A percentile compares a stretch with the other conserved stretches of the same genome.
Conservation (phyloP, 1,284 basidiomycete genomes). For the Sporisorium exsertum region DNA sequence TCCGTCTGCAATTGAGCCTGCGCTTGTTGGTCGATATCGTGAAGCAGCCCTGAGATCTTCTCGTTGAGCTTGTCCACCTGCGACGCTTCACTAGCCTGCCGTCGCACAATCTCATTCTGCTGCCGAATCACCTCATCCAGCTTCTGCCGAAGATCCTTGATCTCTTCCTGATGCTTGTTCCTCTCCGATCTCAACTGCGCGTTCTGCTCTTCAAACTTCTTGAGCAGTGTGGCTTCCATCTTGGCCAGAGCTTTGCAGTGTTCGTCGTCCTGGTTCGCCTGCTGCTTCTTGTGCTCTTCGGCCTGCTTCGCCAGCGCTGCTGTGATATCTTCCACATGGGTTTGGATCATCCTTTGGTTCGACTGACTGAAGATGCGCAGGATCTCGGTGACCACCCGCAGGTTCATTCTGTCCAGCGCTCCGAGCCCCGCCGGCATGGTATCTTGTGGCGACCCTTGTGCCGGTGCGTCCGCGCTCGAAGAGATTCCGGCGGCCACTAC, state of each 20-base stretch:
- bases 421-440: slow-evolving; percentile 4
- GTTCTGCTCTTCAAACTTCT: not conserved
- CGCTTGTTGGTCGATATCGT: slow-evolving; percentile 33
- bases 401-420: slow-evolving; percentile 9
- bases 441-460: not conserved
- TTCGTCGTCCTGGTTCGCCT: slow-evolving; percentile 1
- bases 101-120: not conserved
- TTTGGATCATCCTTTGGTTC: slow-evolving; percentile 12
- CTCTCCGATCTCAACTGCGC: not conserved
- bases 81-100: not conserved
- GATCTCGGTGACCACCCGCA: slow-evolving; percentile 34
- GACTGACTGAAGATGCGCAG: slow-evolving; percentile 32
- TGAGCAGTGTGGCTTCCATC: slow-evolving; percentile 5
- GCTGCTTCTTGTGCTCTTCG: slow-evolving; percentile 1
- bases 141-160: not conserved
- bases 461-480: not conserved
- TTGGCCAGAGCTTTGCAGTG: slow-evolving; percentile 3
- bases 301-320: slow-evolving; percentile 5
- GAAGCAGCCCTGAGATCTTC: slow-evolving; percentile 18
- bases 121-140: slow-evolving; percentile 8
- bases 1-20: slow-evolving; percentile 24
- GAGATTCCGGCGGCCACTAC: slow-evolving; percentile 8
- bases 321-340: not conserved
- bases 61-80: slow-evolving; percentile 7
- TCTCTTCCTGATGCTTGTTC: not conserved